These are phyloP conservation scores for Ogataea haglerorum DNA, from an alignment of 805 yeast species.

Conservation along the genomic window DNA sequence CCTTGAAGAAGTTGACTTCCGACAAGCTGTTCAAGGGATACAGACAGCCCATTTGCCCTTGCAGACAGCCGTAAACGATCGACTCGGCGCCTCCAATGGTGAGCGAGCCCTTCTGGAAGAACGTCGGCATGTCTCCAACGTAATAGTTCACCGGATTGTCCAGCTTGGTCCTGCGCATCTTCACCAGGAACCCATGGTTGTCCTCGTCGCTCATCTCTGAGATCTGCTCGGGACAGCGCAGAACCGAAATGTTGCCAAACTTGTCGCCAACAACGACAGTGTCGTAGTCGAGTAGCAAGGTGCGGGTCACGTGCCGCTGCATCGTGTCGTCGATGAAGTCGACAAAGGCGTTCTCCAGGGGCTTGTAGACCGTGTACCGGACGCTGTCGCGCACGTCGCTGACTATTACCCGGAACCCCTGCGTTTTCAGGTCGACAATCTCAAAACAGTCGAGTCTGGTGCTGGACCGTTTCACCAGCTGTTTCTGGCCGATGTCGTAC, in stretches of 20 bases:
- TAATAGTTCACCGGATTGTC: slow-evolving; percentile 54
- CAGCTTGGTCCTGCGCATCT: slow-evolving; percentile 43
- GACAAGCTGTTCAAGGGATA: slow-evolving; percentile 60
- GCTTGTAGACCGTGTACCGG: slow-evolving; percentile 51
- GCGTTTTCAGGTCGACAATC: slow-evolving; percentile 52
- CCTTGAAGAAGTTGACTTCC: slow-evolving; percentile 58
- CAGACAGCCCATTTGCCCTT: slow-evolving; percentile 76
- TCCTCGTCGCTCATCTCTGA: slow-evolving; percentile 52
- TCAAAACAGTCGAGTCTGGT: slow-evolving; percentile 41
- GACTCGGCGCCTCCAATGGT: slow-evolving; percentile 63
- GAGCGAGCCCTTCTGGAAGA: slow-evolving; percentile 52
- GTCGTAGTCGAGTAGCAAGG: slow-evolving; percentile 62
- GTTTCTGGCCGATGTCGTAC: slow-evolving; percentile 76
- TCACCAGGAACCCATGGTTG: slow-evolving; percentile 38
- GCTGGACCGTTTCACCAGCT: slow-evolving; percentile 65
- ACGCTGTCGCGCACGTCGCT: slow-evolving; percentile 74
- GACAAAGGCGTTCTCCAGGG: slow-evolving; percentile 45
- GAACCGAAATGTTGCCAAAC: slow-evolving; percentile 73
- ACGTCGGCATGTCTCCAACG: slow-evolving; percentile 67
- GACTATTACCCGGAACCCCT: slow-evolving; percentile 58
- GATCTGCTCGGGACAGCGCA: slow-evolving; percentile 54
- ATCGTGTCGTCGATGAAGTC: slow-evolving; percentile 69
- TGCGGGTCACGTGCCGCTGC: slow-evolving; percentile 61
- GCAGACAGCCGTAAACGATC: slow-evolving; percentile 69
- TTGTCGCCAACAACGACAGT: slow-evolving; percentile 84